Conservation (phyloP, 176 grass and related monocot genomes). For the Bothriochloa decipiens region DNA sequence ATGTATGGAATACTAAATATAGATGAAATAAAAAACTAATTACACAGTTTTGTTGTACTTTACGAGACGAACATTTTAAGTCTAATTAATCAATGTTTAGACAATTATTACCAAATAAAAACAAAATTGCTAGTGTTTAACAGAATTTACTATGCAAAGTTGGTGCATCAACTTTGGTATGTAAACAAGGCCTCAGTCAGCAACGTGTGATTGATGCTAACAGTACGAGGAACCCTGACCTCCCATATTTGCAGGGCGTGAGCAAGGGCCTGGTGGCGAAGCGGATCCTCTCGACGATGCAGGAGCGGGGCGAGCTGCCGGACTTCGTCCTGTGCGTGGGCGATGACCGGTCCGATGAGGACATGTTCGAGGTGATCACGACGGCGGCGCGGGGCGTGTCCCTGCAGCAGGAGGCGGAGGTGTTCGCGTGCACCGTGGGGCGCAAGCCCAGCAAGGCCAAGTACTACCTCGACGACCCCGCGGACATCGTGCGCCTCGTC, state of each 20-base stretch:
- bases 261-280: constrained; percentile 82
- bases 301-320: constrained; percentile 42
- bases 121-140: too few relatives aligned
- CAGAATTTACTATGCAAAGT: too few relatives aligned
- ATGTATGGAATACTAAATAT: too few relatives aligned
- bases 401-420: constrained; percentile 52
- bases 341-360: constrained; percentile 86
- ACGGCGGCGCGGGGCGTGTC: constrained; percentile 32
- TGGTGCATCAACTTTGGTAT: too few relatives aligned
- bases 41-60: too few relatives aligned
- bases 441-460: constrained; percentile 94
- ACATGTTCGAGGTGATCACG: constrained; percentile 97
- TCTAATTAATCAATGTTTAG: too few relatives aligned
- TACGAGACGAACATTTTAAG: too few relatives aligned
- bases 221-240: not conserved
- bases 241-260: constrained; percentile 48
- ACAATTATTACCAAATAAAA: too few relatives aligned
- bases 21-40: too few relatives aligned
- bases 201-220: not conserved
- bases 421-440: constrained; percentile 93
- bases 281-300: constrained; percentile 60
- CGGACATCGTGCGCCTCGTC: constrained; percentile 75
- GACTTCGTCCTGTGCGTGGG: constrained; percentile 91
- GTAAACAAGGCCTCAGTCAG: too few relatives aligned
- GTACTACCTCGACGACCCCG: constrained; percentile 86